These are phyloP conservation scores for Calonectria naviculata DNA, from an alignment of 2,329 filamentous ascomycete species.

Conservation along the genomic window DNA sequence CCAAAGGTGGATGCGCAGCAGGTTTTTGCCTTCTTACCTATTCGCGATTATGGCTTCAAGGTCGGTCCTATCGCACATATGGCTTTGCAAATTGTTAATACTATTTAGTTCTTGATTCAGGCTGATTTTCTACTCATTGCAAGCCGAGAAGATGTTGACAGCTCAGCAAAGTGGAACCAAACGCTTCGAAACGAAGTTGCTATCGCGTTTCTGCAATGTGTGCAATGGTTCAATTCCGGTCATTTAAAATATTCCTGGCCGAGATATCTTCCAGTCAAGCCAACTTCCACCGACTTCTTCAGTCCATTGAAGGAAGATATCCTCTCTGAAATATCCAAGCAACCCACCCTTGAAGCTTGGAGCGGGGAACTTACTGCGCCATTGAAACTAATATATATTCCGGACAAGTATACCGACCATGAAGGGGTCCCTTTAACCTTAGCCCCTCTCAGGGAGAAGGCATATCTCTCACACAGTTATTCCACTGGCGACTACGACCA, in stretches of 20 bases:
- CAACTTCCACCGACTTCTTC: neutral
- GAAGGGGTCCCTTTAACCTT: neutral
- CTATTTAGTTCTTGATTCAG: slow-evolving; percentile 40
- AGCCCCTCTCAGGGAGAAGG: neutral
- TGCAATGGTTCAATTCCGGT: neutral
- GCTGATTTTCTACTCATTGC: slow-evolving; percentile 40
- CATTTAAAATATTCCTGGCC: neutral
- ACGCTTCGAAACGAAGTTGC: neutral
- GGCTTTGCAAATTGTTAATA: slow-evolving; percentile 11
- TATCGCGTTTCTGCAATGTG: neutral
- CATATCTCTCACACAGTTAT: neutral
- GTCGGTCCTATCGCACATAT: neutral
- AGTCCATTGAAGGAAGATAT: neutral
- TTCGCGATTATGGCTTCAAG: slow-evolving; percentile 1
- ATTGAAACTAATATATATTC: neutral
- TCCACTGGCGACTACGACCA: neutral
- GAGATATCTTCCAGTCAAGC: neutral
- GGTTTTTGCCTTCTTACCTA: neutral
- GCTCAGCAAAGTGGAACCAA: slow-evolving; percentile 2
- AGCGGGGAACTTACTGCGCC: neutral
- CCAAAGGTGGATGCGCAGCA: neutral
- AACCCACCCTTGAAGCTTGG: neutral
- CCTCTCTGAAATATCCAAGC: neutral
- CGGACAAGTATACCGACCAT: neutral
- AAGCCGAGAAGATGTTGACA: slow-evolving; percentile 36